phyloP scores from a whole-genome alignment of 2,329 filamentous ascomycete species.

The Orbilia brochopaga region DNA sequence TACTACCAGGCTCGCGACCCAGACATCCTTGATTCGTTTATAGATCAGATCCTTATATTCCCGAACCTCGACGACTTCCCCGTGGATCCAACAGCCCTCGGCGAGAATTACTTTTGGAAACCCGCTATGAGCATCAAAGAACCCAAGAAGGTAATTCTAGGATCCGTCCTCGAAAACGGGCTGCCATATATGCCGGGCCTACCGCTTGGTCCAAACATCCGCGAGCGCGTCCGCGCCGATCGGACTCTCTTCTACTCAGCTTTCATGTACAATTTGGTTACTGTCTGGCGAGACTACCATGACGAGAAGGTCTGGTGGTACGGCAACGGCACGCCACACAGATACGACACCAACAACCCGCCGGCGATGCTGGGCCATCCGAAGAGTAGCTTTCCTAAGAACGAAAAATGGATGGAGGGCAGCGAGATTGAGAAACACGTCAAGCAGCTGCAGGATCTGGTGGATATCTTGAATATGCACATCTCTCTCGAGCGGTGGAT shows the following conservation, averaged over 20 bases:
- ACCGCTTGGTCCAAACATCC: slow-evolving; percentile 30
- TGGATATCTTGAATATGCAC: slow-evolving; percentile 42
- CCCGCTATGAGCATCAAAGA: slow-evolving; percentile 41
- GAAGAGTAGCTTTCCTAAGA: slow-evolving; percentile 35
- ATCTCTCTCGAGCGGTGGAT: slow-evolving; percentile 37
- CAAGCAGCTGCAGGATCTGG: slow-evolving; percentile 31
- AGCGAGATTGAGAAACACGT: slow-evolving; percentile 40
- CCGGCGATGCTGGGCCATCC: slow-evolving; percentile 31
- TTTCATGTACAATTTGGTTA: slow-evolving; percentile 36
- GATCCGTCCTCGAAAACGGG: slow-evolving; percentile 12
- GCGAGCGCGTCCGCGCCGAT: slow-evolving; percentile 34
- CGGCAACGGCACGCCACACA: slow-evolving; percentile 30
- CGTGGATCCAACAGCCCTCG: slow-evolving; percentile 7
- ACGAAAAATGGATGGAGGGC: slow-evolving; percentile 39
- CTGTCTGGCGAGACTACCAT: slow-evolving; percentile 35
- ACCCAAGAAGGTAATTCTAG: slow-evolving; percentile 14
- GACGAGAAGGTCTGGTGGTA: slow-evolving; percentile 48
- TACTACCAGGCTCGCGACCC: slow-evolving; percentile 41
- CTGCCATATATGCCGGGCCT: slow-evolving; percentile 28
- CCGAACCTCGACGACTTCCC: slow-evolving; percentile 31
- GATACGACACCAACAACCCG: slow-evolving; percentile 45
- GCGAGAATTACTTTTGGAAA: slow-evolving; percentile 45
- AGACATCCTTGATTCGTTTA: slow-evolving; percentile 4
- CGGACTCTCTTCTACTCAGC: slow-evolving; percentile 45
- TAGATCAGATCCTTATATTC: slow-evolving; percentile 27